Evolutionary conservation across 345 rosid species (phyloP).

Genomic region (Gynandropsis gynandra): DNA sequence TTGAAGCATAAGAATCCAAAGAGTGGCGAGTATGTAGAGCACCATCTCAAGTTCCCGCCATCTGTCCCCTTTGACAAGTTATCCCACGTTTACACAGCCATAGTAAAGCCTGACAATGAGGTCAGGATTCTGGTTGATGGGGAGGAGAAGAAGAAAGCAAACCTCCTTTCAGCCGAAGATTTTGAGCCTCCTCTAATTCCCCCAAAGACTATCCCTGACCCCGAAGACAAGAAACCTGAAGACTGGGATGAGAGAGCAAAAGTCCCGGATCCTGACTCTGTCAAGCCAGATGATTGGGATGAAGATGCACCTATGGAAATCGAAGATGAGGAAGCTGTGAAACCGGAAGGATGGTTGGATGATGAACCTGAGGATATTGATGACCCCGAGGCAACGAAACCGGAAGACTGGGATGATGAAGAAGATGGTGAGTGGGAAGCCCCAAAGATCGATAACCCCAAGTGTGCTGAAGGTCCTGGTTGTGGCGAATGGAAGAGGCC

Average conservation of each 20-base stretch:
- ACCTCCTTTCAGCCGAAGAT: slow-evolving; percentile 48
- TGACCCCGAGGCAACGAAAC: slow-evolving; percentile 61
- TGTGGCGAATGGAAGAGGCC: slow-evolving; percentile 71
- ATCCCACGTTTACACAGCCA: slow-evolving; percentile 55
- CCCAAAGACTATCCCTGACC: slow-evolving; percentile 56
- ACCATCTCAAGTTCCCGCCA: slow-evolving; percentile 59
- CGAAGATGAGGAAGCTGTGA: slow-evolving; percentile 51
- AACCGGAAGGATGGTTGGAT: slow-evolving; percentile 68
- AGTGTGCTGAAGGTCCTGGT: slow-evolving; percentile 48
- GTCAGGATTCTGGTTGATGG: slow-evolving; percentile 46
- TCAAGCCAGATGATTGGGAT: slow-evolving; percentile 66
- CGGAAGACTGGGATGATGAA: slow-evolving; percentile 71
- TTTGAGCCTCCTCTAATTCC: slow-evolving; percentile 60
- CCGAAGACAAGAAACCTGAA: slow-evolving; percentile 61
- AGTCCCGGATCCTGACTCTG: slow-evolving; percentile 49
- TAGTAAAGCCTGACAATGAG: slow-evolving; percentile 50
- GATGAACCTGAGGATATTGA: slow-evolving; percentile 64
- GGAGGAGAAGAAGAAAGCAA: slow-evolving; percentile 52
- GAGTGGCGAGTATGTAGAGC: slow-evolving; percentile 56
- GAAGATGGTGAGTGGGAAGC: slow-evolving; percentile 73
- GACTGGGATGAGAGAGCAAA: slow-evolving; percentile 64
- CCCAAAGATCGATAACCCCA: slow-evolving; percentile 57
- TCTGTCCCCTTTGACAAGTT: slow-evolving; percentile 54
- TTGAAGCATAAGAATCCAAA: slow-evolving; percentile 64
- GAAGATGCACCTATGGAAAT: slow-evolving; percentile 69